Percentiles rank a stretch among this genome's conserved stretches.
phyloP scores from a whole-genome alignment of 2,329 filamentous ascomycete species.

The Alternaria panax region DNA sequence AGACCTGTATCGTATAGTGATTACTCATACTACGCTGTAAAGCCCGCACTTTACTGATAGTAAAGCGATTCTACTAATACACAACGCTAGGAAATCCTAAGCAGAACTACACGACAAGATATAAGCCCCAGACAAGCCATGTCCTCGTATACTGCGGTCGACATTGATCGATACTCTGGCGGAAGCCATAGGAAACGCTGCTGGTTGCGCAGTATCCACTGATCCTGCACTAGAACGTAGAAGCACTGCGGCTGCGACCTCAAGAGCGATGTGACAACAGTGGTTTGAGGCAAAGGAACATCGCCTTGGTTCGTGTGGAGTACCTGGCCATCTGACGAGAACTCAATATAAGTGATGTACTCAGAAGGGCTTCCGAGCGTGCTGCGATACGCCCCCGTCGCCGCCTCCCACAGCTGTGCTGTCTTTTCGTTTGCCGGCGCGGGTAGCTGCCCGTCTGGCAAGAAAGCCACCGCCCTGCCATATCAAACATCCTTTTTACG shows the following conservation, averaged over 20 bases:
- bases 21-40: not conserved
- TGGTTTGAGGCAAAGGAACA: conserved; percentile 2
- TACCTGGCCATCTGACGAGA: conserved; percentile 16
- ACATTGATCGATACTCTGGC: conserved; percentile 12
- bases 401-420: conserved; percentile 5
- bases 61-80: not conserved
- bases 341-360: not conserved
- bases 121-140: too few species aligned
- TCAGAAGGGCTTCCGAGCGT: conserved; percentile 8
- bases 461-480: too few species aligned
- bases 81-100: conserved; percentile 7
- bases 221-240: conserved; percentile 8
- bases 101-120: conserved; percentile 17
- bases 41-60: not conserved
- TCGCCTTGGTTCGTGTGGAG: conserved; percentile 9
- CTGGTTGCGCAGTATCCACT: conserved; percentile 17
- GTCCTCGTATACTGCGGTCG: conserved; percentile 5
- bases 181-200: conserved; percentile 22
- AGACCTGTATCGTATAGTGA: not conserved
- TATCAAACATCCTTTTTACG: too few species aligned
- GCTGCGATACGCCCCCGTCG: not conserved
- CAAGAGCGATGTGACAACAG: not conserved
- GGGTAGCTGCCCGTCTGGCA: too few species aligned
- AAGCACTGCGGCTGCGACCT: not conserved
- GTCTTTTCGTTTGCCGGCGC: too few species aligned